Conservation (phyloP, 352 stramenopile genomes). For the Phytophthora ohioensis region DNA sequence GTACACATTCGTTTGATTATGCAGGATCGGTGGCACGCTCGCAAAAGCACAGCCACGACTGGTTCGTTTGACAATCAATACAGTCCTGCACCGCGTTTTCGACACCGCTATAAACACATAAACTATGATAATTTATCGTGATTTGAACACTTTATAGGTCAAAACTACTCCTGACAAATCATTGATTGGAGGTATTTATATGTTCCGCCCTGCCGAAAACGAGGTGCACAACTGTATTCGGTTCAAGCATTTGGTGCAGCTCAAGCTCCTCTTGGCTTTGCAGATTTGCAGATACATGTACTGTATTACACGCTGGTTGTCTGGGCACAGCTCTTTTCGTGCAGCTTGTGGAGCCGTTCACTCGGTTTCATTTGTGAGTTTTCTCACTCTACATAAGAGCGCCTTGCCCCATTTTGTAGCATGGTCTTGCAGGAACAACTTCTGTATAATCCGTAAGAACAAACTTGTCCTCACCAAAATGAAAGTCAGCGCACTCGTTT, state of each 20-base stretch:
- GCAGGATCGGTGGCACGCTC: conserved; percentile 16
- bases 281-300: conserved; percentile 5
- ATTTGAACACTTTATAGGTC: too few species aligned
- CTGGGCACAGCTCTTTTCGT: not conserved
- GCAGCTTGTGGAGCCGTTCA: not conserved
- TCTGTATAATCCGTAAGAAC: not conserved
- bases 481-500: conserved; percentile 23
- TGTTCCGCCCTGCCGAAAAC: too few species aligned
- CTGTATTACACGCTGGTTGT: not conserved
- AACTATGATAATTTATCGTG: too few species aligned
- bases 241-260: conserved; percentile 12
- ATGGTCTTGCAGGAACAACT: not conserved
- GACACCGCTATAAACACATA: too few species aligned
- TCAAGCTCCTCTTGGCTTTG: conserved; percentile 25
- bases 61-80: conserved; percentile 18
- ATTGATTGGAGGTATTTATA: too few species aligned
- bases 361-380: conserved; percentile 11
- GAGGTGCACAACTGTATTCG: not conserved
- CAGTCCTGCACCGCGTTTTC: too few species aligned
- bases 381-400: conserved; percentile 8
- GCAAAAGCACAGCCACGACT: not conserved
- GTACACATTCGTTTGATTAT: conserved; percentile 8
- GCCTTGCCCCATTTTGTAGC: not conserved
- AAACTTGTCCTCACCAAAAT: not conserved
- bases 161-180: too few species aligned